phyloP scores from a whole-genome alignment of 2,329 filamentous ascomycete species.

The Cercospora sp. region DNA sequence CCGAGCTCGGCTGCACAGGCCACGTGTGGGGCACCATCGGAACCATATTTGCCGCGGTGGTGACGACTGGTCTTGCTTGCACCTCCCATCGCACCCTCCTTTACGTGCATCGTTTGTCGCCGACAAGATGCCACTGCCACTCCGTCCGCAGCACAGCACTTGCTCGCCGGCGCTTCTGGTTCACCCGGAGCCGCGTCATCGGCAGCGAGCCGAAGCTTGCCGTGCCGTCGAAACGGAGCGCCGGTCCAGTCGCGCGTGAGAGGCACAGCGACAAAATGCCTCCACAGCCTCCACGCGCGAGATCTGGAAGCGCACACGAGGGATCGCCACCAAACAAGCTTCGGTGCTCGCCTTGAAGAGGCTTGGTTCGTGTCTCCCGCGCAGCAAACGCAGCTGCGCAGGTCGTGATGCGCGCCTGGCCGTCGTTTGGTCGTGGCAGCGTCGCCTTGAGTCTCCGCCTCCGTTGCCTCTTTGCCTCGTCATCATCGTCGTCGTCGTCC shows the following conservation, averaged over 20 bases:
- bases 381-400: not conserved
- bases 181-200: not conserved
- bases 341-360: constrained; percentile 4
- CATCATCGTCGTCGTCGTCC: not conserved
- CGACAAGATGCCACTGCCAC: not conserved
- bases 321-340: not conserved
- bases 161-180: not conserved
- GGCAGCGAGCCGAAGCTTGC: not conserved
- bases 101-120: not conserved
- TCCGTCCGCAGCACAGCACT: not conserved
- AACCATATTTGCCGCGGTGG: too few relatives aligned
- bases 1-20: not conserved
- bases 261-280: not conserved
- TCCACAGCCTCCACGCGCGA: not conserved
- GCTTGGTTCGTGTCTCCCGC: not conserved
- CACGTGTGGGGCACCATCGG: too few relatives aligned
- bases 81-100: not conserved
- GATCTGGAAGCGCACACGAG: not conserved
- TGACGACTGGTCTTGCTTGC: too few relatives aligned
- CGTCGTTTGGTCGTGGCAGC: not conserved
- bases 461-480: not conserved
- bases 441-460: not conserved
- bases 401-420: not conserved
- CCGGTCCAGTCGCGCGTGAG: not conserved
- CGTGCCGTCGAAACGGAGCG: not conserved